Evolutionary conservation across 768 basidiomycete species (phyloP), one percentile per base, ranked within the genome.

Genomic region (Dioszegia crocea): DNA sequence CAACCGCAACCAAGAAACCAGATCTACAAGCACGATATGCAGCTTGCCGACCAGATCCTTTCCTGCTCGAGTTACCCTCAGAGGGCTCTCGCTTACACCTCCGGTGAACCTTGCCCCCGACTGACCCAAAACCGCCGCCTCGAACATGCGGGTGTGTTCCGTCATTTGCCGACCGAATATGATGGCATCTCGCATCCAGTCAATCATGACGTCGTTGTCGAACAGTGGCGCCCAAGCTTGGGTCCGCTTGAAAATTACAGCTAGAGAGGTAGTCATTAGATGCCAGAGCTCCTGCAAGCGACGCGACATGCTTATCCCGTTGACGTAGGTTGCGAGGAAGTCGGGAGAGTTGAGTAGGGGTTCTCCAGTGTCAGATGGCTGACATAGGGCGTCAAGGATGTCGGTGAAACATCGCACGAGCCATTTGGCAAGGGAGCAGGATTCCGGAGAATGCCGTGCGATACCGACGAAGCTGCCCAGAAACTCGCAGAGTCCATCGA

Each of bases 141-240:
- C 91, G 61, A 99, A 84, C 11, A 86, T 83, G 41, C 85, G 80
- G 77, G 91, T 84, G 63, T 91, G 86, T 2, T 84, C 86, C 46
- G 96, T 78, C 80, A 96, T 82, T 67, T 93, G 88, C 64, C 88
- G 79, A 9, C 87, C 92, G 68, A 96, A 91, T 63, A 98, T 92
- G 51, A 98, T 81, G 2, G 93, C 96, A 73, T 98, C 96, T 56
- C 93, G 84, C 96, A 99, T 98, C 96, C 96, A 99, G 30, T 85
- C 83, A 14, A 88, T 82, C 93, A 99, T 96, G 56, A 86, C 85
- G 26, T 85, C 83, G 66, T 84, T 85, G 54, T 88, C 86, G 75
- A 89, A 89, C 73, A 82, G 87, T 8, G 80, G 75, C 0, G 96
- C 83, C 96, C 96, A 99, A 14, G 80, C 70, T 0, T 86, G 87